Evolutionary conservation across 2,329 filamentous ascomycete species (phyloP).

Genomic region (Trichophyton simii): DNA sequence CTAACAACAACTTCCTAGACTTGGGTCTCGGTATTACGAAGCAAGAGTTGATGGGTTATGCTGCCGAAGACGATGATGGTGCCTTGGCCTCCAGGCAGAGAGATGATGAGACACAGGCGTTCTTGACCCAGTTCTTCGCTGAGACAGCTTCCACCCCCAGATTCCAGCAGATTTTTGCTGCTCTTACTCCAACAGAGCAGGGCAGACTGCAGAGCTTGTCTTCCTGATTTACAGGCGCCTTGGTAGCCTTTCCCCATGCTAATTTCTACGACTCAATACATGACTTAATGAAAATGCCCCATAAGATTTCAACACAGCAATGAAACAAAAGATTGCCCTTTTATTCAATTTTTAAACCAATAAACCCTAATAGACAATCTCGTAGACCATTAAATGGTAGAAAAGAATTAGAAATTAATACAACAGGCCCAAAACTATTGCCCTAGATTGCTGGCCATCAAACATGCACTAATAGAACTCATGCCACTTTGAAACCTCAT

Average conservation of each 20-base stretch:
- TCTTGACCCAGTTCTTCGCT: conserved; percentile 69
- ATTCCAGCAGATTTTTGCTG: conserved; percentile 44
- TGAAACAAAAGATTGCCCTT: not conserved
- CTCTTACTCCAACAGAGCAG: conserved; percentile 42
- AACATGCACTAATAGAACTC: not conserved
- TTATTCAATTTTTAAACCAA: not conserved
- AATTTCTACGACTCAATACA: not conserved
- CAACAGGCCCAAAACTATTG: too few relatives aligned
- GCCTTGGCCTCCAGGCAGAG: conserved; percentile 47
- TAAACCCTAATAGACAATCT: not conserved
- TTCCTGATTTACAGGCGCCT: not conserved
- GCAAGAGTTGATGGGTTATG: conserved; percentile 67
- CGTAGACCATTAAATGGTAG: not conserved
- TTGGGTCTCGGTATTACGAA: conserved; percentile 58
- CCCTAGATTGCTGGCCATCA: not conserved
- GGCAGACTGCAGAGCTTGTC: conserved; percentile 23
- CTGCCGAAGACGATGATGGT: conserved; percentile 43
- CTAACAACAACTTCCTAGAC: conserved; percentile 55
- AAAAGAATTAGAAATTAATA: too few relatives aligned
- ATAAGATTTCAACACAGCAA: not conserved
- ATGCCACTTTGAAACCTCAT: not conserved
- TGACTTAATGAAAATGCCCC: not conserved
- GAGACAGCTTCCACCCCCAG: conserved; percentile 40
- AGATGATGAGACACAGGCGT: conserved; percentile 84
- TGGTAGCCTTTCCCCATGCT: not conserved